Evolutionary conservation across 305 asterid species (phyloP), one percentile per base, ranked within the genome.

Genomic region (Fraxinus angustifolia): DNA sequence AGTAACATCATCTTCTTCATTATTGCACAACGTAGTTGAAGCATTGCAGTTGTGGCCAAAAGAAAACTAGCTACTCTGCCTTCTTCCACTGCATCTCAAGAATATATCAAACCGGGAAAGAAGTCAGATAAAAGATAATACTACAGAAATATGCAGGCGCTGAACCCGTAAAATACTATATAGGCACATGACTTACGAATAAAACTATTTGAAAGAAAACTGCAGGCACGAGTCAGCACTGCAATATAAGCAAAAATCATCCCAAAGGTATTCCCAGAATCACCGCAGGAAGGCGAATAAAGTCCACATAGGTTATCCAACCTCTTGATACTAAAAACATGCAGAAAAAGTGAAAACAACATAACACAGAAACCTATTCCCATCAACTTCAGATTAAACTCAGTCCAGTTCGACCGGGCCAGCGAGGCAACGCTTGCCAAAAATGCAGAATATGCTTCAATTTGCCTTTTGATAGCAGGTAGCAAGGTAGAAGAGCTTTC

Each of bases 341-440:
- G 96, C 82, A 92, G 81, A 81, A 45, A 86, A 84, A 93, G 84
- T 50, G 99, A 95, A 74, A 83, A 75, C 85, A 91, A 81, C 97
- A 94, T 87, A 86, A 93, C 82, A 88, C 86, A 86, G 81, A 93
- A 88, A 87, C 99, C 98, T 77, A 87, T 14, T 23, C 92, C 89
- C 99, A 95, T 93, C 90, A 94, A 83, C 88, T 84, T 88, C 85
- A 95, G 84, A 86, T 95, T 93, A 85, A 95, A 95, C 82, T 95
- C 97, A 17, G 99, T 94, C 97, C 98, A 95, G 87, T 90, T 95
- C 67, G 99, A 93, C 86, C 98, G 92, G 65, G 97, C 99, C 81
- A 95, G 91, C 10, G 88, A 91, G 65, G 97, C 93, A 87, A 95
- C 91, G 88, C 91, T 90, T 77, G 88, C 87, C 88, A 95, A 87